phyloP scores from a whole-genome alignment of 371 early-diverging fungal genomes.

The Funneliformis caledonium region DNA sequence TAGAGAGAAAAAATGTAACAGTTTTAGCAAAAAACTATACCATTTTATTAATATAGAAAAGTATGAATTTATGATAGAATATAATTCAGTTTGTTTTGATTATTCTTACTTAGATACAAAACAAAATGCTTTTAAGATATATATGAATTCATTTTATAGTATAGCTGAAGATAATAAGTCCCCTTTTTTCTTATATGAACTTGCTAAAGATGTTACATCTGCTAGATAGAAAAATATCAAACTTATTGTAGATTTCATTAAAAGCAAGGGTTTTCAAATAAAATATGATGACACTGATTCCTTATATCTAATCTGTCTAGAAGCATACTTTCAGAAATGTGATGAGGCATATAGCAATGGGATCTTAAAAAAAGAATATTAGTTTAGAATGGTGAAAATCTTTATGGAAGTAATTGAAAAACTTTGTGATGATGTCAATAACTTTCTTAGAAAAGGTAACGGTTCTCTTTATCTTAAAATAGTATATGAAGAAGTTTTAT shows the following conservation, averaged over 20 bases:
- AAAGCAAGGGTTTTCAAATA: not conserved
- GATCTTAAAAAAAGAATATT: no score
- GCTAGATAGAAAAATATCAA: not conserved
- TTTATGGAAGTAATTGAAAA: no score
- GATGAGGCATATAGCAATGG: no score
- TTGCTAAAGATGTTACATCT: not conserved
- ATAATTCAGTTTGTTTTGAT: no score
- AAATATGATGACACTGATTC: no score
- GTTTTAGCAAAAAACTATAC: not conserved
- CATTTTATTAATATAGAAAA: not conserved
- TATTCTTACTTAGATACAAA: not conserved
- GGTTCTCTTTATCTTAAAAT: no score
- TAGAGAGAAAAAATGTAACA: not conserved
- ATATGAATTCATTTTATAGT: constrained; percentile 15
- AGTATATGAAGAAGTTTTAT: no score
- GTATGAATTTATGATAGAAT: no score
- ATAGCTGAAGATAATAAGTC: no score
- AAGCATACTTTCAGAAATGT: not conserved
- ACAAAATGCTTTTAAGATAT: not conserved
- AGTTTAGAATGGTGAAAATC: no score
- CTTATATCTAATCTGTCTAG: constrained; percentile 10
- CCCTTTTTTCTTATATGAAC: no score
- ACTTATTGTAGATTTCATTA: not conserved
- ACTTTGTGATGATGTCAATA: constrained; percentile 2
- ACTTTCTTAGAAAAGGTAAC: not conserved